A percentile compares a stretch with the other conserved stretches of the same genome.
These are phyloP conservation scores for Hansenula anomala DNA, from an alignment of 1,139 yeast species.

Conservation along the genomic window DNA sequence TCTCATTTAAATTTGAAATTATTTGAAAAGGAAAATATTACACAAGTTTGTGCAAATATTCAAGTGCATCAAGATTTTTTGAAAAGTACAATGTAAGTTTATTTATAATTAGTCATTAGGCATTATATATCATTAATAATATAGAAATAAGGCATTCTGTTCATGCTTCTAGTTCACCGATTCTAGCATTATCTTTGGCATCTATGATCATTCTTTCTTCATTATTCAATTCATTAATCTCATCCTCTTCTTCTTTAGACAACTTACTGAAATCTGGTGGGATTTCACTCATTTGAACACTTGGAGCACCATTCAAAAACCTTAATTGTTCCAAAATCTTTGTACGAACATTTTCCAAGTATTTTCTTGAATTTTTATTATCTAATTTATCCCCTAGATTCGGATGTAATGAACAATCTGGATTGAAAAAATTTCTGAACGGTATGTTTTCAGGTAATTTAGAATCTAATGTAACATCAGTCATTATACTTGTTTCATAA, in stretches of 20 bases:
- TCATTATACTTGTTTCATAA: conserved; percentile 84
- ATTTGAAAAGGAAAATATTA: conserved; percentile 23
- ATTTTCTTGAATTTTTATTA: conserved; percentile 80
- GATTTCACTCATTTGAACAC: conserved; percentile 77
- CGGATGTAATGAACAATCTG: conserved; percentile 88
- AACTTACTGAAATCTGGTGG: conserved; percentile 22
- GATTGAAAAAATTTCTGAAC: conserved; percentile 85
- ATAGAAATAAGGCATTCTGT: no score
- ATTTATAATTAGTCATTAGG: background rate
- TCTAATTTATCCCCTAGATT: conserved; percentile 84
- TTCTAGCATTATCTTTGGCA: conserved; percentile 24
- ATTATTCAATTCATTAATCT: conserved; percentile 16
- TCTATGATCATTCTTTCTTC: conserved; percentile 21
- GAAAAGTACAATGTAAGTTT: conserved; percentile 14
- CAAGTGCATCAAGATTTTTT: conserved; percentile 36
- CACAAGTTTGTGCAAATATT: conserved; percentile 40
- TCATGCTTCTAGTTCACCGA: conserved; percentile 20
- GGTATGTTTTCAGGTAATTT: conserved; percentile 78
- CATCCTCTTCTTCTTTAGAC: conserved; percentile 20
- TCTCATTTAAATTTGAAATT: conserved; percentile 38
- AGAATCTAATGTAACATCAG: conserved; percentile 71
- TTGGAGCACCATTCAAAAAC: conserved; percentile 85
- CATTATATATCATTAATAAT: no score
- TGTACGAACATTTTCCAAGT: conserved; percentile 72
- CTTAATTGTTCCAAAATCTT: conserved; percentile 81